Conservation (phyloP, 1,139 yeast genomes). For the Yamadazyma oceani region DNA sequence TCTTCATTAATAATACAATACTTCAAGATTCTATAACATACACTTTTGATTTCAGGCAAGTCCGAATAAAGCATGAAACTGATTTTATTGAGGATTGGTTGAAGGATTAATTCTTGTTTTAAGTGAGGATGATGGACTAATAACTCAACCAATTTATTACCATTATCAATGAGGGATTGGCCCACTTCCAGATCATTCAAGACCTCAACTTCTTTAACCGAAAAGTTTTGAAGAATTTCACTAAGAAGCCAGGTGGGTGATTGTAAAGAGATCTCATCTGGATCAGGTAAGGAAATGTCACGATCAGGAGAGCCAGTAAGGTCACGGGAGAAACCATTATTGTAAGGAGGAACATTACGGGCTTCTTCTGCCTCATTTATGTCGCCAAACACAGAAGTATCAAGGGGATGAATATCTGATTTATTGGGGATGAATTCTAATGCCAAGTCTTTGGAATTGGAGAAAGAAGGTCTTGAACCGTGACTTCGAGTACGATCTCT, state of each 20-base stretch:
- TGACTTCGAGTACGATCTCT: conserved; percentile 7
- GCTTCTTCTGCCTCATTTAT: too few relatives aligned
- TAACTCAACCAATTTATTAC: conserved; percentile 62
- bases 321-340: too few relatives aligned
- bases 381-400: too few relatives aligned
- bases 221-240: conserved; percentile 16
- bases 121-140: conserved; percentile 61
- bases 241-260: conserved; percentile 18
- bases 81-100: conserved; percentile 59
- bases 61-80: conserved; percentile 60
- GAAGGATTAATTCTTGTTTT: conserved; percentile 62
- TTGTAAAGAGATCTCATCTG: background rate
- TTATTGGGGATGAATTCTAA: too few relatives aligned
- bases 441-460: too few relatives aligned
- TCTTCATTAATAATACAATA: conserved; percentile 57
- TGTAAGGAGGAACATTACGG: too few relatives aligned
- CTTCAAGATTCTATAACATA: conserved; percentile 75
- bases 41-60: conserved; percentile 65
- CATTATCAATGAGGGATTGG: conserved; percentile 47
- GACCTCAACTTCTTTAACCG: conserved; percentile 9
- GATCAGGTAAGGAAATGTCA: too few relatives aligned
- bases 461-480: background rate
- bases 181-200: background rate
- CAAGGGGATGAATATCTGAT: background rate
- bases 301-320: too few relatives aligned